Evolutionary conservation across 305 asterid genomes (phyloP), one percentile per base, ranked within the genome.

Genomic region (Striga hermonthica): DNA sequence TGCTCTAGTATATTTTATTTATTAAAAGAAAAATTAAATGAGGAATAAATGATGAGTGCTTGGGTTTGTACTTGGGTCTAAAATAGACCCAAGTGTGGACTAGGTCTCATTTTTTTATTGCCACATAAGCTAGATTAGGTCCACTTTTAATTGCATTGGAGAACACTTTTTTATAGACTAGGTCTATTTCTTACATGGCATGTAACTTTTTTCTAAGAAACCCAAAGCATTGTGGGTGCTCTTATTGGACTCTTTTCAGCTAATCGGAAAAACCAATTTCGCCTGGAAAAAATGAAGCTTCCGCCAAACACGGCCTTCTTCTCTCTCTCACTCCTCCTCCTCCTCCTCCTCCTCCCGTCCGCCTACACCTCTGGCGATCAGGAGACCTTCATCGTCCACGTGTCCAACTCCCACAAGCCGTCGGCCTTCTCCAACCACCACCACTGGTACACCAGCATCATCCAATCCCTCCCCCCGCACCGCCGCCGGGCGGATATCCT

Each of bases 381-480:
- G 41, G 76, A 76, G 38, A 89, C 95, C 54, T 92, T 80, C 85
- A 89, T 89, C 78, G 74, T 92, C 80, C 95, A 89, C 78, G 86
- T 92, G 5, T 71, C 86, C 22, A 72, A 79, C 66, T 76, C 84
- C 9, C 75, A 79, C 1, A 91, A 86, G 76, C 96, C 98, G 0
- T 76, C 34, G 40, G 14, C 69, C 57, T 84, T 80, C 83, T 64
- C 96, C 73, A 54, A 95, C 47, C 96, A 85, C 71, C 83, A 63
- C 71, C 85, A 83, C 75, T 88, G 96, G 96, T 88, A 86, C 76
- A 48, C 86, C 69, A 76, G 80, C 77, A 84, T 86, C 73, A 10
- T 84, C 80, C 70, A 69, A 56, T 83, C 96, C 58, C 78, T 85
- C 37, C 82, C 88, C 15, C 80, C 75, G 60, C 84, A 84, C 71